Evolutionary conservation across 176 grass and related monocot species (phyloP).

Genomic region (Dendrocalamus sinicus): DNA sequence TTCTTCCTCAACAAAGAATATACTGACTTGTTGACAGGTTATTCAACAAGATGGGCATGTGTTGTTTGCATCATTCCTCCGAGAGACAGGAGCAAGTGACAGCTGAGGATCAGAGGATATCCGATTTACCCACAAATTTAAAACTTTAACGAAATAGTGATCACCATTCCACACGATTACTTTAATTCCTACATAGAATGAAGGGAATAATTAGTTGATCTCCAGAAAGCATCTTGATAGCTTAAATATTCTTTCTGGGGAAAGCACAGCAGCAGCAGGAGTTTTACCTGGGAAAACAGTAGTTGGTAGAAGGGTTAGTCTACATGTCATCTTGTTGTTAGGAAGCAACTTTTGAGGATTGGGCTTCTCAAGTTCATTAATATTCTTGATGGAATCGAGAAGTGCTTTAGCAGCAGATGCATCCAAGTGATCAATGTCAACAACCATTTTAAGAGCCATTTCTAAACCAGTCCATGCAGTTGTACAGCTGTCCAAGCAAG

Average conservation of each 20-base stretch:
- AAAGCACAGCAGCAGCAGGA: not conserved
- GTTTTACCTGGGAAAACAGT: conserved; percentile 53
- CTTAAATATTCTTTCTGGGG: conserved; percentile 6
- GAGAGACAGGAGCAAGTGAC: not conserved
- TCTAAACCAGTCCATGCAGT: conserved; percentile 56
- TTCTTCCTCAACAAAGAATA: conserved; percentile 2
- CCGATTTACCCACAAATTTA: conserved; percentile 69
- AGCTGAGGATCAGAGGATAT: conserved; percentile 51
- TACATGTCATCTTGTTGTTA: conserved; percentile 32
- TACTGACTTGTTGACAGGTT: not conserved
- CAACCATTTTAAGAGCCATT: conserved; percentile 42
- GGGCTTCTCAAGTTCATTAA: conserved; percentile 45
- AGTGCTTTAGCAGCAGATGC: conserved; percentile 53
- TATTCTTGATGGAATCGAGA: conserved; percentile 47
- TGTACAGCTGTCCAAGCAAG: conserved; percentile 52
- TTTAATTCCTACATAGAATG: conserved; percentile 48
- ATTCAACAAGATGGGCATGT: not conserved
- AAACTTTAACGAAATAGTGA: conserved; percentile 60
- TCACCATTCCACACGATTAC: conserved; percentile 54
- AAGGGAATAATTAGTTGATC: conserved; percentile 25
- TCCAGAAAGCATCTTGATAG: not conserved
- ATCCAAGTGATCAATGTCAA: conserved; percentile 2
- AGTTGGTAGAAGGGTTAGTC: conserved; percentile 48
- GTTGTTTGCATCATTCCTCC: not conserved
- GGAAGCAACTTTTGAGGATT: conserved; percentile 17